Percentiles rank a stretch among this genome's conserved stretches.
phyloP scores from a whole-genome alignment of 2,329 filamentous ascomycete genomes.

The Aspergillus ustus region DNA sequence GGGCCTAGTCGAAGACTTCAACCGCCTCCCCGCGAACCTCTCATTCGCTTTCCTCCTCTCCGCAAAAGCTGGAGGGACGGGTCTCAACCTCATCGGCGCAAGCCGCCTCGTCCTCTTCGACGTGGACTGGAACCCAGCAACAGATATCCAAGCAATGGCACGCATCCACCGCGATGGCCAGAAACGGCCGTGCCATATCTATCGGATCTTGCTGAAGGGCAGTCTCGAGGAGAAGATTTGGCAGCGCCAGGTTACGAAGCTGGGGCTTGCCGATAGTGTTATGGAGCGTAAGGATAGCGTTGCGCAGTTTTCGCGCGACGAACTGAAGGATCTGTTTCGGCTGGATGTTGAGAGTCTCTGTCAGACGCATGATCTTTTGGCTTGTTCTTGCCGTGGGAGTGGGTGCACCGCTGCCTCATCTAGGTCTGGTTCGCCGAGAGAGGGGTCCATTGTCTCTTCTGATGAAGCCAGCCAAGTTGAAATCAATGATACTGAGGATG shows the following conservation, averaged over 20 bases:
- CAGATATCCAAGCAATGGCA: constrained; percentile 75
- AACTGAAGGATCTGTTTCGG: constrained; percentile 69
- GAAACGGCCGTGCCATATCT: constrained; percentile 69
- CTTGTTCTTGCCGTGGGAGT: constrained; percentile 64
- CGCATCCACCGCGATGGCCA: constrained; percentile 75
- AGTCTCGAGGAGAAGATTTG: constrained; percentile 76
- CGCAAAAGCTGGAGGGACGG: constrained; percentile 72
- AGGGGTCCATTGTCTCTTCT: constrained; percentile 1
- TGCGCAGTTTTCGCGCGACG: constrained; percentile 67
- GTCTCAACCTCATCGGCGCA: constrained; percentile 72
- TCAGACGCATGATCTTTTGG: constrained; percentile 70
- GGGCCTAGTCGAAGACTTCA: constrained; percentile 71
- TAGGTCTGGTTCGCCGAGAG: constrained; percentile 3
- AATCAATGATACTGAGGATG: constrained; percentile 27
- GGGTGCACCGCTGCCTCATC: constrained; percentile 41
- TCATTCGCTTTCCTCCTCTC: constrained; percentile 73
- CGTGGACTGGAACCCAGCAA: constrained; percentile 77
- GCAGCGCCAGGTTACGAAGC: constrained; percentile 73
- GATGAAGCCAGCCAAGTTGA: constrained; percentile 19
- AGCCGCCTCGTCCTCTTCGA: constrained; percentile 73
- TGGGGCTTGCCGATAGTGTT: constrained; percentile 71
- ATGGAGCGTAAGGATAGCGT: constrained; percentile 67
- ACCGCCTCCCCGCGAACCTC: constrained; percentile 58
- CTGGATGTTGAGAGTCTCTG: constrained; percentile 65
- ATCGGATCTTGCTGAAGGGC: constrained; percentile 69